Evolutionary conservation across 2,329 filamentous ascomycete genomes (phyloP).

Genomic region (Pseudocercospora fuligena): DNA sequence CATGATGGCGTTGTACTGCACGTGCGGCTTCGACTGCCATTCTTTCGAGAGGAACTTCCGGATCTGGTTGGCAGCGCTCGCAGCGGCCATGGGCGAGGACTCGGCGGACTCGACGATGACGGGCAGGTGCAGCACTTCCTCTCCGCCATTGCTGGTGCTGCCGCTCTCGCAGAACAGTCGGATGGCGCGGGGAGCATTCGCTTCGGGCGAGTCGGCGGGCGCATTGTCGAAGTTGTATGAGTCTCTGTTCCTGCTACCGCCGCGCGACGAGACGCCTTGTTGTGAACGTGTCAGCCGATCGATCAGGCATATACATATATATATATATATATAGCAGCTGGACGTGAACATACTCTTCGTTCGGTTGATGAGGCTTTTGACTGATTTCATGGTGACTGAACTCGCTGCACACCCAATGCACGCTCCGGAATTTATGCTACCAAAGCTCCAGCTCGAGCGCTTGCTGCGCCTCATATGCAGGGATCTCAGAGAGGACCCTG

Average conservation of each 20-base stretch:
- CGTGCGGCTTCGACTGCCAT: constrained; percentile 62
- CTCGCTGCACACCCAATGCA: background rate
- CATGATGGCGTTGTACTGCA: constrained; percentile 97
- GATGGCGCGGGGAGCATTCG: constrained; percentile 67
- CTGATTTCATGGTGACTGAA: constrained; percentile 23
- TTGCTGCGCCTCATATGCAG: background rate
- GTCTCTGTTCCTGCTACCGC: constrained; percentile 11
- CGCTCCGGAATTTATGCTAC: background rate
- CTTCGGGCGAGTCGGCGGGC: constrained; percentile 64
- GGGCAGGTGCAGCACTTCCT: constrained; percentile 91
- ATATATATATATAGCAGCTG: too few species aligned
- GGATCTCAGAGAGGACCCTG: background rate
- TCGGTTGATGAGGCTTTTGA: constrained; percentile 24
- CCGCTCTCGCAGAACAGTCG: constrained; percentile 81
- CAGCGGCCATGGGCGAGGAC: constrained; percentile 83
- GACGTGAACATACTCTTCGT: constrained; percentile 24
- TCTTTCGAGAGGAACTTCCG: constrained; percentile 81
- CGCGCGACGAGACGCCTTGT: constrained; percentile 9
- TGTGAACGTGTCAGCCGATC: background rate
- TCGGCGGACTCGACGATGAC: constrained; percentile 94
- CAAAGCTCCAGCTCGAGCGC: background rate
- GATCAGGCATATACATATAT: too few species aligned
- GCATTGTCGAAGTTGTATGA: constrained; percentile 28
- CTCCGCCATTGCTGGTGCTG: constrained; percentile 62
- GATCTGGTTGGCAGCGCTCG: constrained; percentile 78